phyloP scores from a whole-genome alignment of 1,139 yeast genomes.

The Candida sp. region DNA sequence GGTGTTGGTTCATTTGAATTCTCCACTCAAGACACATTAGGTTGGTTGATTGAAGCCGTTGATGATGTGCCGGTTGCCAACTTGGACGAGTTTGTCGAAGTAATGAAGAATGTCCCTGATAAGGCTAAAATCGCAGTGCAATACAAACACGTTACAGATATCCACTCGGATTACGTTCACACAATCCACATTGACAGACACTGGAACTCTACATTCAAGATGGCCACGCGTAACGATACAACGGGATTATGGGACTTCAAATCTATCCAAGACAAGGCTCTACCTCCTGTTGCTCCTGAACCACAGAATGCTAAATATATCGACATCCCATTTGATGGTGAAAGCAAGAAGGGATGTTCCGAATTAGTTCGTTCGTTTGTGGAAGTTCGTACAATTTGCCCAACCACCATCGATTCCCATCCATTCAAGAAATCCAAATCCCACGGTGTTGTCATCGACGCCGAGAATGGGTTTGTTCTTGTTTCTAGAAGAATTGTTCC shows the following conservation, averaged over 20 bases:
- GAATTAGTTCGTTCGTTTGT: slow-evolving; percentile 60
- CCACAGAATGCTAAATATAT: slow-evolving; percentile 74
- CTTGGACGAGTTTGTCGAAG: slow-evolving; percentile 75
- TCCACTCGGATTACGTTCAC: slow-evolving; percentile 71
- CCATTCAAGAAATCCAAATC: slow-evolving; percentile 65
- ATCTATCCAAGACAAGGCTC: slow-evolving; percentile 64
- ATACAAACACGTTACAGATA: slow-evolving; percentile 80
- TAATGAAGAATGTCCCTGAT: slow-evolving; percentile 81
- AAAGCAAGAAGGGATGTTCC: slow-evolving; percentile 51
- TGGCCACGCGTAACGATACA: slow-evolving; percentile 77
- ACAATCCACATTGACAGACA: slow-evolving; percentile 80
- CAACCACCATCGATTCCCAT: slow-evolving; percentile 76
- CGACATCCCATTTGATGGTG: slow-evolving; percentile 66
- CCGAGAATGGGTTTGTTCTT: slow-evolving; percentile 76
- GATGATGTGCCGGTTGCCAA: slow-evolving; percentile 78
- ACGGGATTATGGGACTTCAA: slow-evolving; percentile 91
- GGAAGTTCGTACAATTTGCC: slow-evolving; percentile 65
- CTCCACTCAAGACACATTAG: slow-evolving; percentile 58
- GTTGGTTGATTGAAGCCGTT: slow-evolving; percentile 78
- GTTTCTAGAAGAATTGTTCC: slow-evolving; percentile 84
- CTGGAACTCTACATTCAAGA: slow-evolving; percentile 75
- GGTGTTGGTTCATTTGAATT: slow-evolving; percentile 81
- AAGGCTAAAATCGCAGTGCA: slow-evolving; percentile 70
- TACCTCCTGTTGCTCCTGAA: slow-evolving; percentile 46
- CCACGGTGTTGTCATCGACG: slow-evolving; percentile 83